Evolutionary conservation across 2,329 filamentous ascomycete species (phyloP).

Genomic region (Aplosporella prunicola): DNA sequence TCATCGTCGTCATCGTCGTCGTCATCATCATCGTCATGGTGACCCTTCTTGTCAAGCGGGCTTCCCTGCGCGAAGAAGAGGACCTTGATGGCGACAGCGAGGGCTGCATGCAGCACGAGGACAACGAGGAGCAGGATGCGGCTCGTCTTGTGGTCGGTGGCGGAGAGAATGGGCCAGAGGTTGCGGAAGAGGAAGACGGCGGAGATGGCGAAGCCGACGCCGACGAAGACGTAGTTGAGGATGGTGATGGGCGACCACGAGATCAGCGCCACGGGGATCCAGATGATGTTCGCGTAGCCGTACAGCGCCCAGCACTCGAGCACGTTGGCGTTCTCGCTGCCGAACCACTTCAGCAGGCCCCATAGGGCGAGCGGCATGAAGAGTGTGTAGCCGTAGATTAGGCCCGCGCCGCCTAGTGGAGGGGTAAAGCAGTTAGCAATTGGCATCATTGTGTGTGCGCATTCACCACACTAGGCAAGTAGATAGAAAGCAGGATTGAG

Average conservation of each 20-base stretch:
- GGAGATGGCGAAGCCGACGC: conserved; percentile 41
- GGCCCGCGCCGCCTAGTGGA: conserved; percentile 66
- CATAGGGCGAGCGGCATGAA: conserved; percentile 78
- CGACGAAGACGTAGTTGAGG: conserved; percentile 91
- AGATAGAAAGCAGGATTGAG: background rate
- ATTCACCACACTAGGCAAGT: background rate
- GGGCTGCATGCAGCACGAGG: conserved; percentile 74
- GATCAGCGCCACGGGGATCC: conserved; percentile 88
- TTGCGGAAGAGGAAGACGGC: conserved; percentile 32
- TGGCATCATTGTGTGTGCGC: background rate
- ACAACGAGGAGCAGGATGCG: conserved; percentile 80
- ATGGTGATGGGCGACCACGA: conserved; percentile 79
- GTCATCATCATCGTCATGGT: conserved; percentile 17
- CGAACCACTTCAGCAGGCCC: conserved; percentile 87
- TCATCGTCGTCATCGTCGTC: conserved; percentile 17
- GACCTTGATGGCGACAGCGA: conserved; percentile 90
- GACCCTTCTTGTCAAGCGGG: conserved; percentile 20
- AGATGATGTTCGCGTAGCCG: conserved; percentile 92
- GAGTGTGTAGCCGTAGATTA: conserved; percentile 87
- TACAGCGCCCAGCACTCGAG: conserved; percentile 94
- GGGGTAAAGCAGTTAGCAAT: conserved; percentile 4
- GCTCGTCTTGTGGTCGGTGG: conserved; percentile 84
- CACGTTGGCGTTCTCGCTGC: conserved; percentile 83
- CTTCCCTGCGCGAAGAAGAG: conserved; percentile 68
- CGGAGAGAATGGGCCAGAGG: conserved; percentile 68